Evolutionary conservation across 1,284 basidiomycete species (phyloP).

Genomic region (Cerioporus squamosus): DNA sequence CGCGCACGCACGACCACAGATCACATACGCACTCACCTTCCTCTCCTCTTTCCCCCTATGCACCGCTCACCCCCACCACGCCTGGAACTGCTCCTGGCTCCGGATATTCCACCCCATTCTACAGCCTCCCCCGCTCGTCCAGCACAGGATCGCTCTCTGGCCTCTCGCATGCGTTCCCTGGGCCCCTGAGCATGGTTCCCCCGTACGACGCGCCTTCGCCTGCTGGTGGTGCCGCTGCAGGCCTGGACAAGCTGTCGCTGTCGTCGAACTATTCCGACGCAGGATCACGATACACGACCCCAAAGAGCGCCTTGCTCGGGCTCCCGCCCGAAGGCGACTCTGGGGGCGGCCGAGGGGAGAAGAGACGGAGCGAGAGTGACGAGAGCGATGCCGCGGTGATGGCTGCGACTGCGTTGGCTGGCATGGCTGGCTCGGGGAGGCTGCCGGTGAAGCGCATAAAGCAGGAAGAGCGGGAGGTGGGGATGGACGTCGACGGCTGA

Average conservation of each 20-base stretch:
- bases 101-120: slow-evolving; percentile 29
- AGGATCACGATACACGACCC: slow-evolving; percentile 29
- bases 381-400: slow-evolving; percentile 23
- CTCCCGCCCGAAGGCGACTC: slow-evolving; percentile 30
- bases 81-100: slow-evolving; percentile 18
- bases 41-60: slow-evolving; percentile 28
- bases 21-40: slow-evolving; percentile 27
- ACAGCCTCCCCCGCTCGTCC: slow-evolving; percentile 16
- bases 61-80: slow-evolving; percentile 21
- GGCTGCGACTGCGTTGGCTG: slow-evolving; percentile 30
- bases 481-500: slow-evolving; percentile 27
- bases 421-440: slow-evolving; percentile 22
- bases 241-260: slow-evolving; percentile 32
- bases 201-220: slow-evolving; percentile 23
- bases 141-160: slow-evolving; percentile 23
- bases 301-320: slow-evolving; percentile 25
- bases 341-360: slow-evolving; percentile 19
- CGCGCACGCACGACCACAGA: slow-evolving; percentile 10
- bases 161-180: slow-evolving; percentile 19
- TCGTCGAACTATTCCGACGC: slow-evolving; percentile 21
- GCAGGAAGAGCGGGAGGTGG: slow-evolving; percentile 26
- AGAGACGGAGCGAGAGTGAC: slow-evolving; percentile 22
- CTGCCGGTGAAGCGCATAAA: slow-evolving; percentile 24
- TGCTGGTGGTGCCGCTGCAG: slow-evolving; percentile 20
- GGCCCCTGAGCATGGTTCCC: slow-evolving; percentile 20